Percentiles rank a stretch among this genome's conserved stretches.
Conservation (phyloP, 2,329 filamentous ascomycete genomes). For the Epichloe typhina region DNA sequence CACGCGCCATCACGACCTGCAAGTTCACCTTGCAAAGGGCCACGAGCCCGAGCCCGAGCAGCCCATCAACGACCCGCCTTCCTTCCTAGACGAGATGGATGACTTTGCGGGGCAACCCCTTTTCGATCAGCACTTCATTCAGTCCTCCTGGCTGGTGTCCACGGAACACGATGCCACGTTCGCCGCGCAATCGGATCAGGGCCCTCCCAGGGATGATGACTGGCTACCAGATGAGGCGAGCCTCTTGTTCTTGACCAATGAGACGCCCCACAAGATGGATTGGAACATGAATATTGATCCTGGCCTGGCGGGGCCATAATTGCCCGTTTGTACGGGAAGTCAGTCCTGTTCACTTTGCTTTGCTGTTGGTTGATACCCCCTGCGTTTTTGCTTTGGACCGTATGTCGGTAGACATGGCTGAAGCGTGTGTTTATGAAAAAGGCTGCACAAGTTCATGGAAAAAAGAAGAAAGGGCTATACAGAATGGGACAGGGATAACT, state of each 20-base stretch:
- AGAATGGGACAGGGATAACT: too few species aligned
- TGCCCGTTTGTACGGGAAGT: not conserved
- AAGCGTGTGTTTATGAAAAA: too few species aligned
- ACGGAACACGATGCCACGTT: slow-evolving; percentile 21
- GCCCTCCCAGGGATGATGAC: slow-evolving; percentile 22
- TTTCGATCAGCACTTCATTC: slow-evolving; percentile 11
- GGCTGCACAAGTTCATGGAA: too few species aligned
- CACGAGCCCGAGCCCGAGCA: slow-evolving; percentile 6
- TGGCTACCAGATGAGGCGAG: slow-evolving; percentile 32
- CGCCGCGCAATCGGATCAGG: slow-evolving; percentile 20
- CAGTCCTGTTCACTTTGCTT: too few species aligned
- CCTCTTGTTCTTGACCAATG: slow-evolving; percentile 26
- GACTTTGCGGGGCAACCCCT: slow-evolving; percentile 5
- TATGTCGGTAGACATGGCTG: not conserved
- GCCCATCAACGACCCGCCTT: slow-evolving; percentile 9
- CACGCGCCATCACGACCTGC: slow-evolving; percentile 35
- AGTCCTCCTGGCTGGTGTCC: slow-evolving; percentile 13
- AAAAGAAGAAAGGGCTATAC: too few species aligned
- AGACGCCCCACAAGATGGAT: slow-evolving; percentile 12
- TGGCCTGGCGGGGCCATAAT: slow-evolving; percentile 11
- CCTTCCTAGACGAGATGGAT: slow-evolving; percentile 13
- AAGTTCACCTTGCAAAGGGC: slow-evolving; percentile 28
- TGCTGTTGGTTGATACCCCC: too few species aligned
- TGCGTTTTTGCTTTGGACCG: too few species aligned
- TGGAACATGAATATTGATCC: slow-evolving; percentile 21